phyloP scores from a whole-genome alignment of 2,329 filamentous ascomycete species.

The Alternaria sp. region DNA sequence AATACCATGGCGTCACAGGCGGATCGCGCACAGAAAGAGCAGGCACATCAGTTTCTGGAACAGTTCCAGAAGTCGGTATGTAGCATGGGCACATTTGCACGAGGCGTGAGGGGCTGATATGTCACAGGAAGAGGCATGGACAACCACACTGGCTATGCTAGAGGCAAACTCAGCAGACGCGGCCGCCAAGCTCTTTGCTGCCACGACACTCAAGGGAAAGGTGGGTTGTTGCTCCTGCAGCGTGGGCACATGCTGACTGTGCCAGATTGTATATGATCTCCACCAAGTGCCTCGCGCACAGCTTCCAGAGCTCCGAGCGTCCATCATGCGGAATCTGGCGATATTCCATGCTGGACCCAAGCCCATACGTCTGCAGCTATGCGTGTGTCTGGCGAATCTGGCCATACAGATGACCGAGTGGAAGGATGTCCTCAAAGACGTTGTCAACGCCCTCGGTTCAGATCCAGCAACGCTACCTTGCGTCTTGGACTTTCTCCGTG shows the following conservation, averaged over 20 bases:
- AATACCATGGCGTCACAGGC: slow-evolving; percentile 88
- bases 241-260: slow-evolving; percentile 26
- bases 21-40: slow-evolving; percentile 82
- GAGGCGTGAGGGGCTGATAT: slow-evolving; percentile 37
- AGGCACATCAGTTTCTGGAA: slow-evolving; percentile 90
- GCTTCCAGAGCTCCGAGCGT: slow-evolving; percentile 79
- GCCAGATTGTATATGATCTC: slow-evolving; percentile 94
- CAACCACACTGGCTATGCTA: slow-evolving; percentile 83
- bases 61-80: slow-evolving; percentile 97
- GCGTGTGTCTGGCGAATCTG: slow-evolving; percentile 91
- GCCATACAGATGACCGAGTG: slow-evolving; percentile 96
- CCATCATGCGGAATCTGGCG: slow-evolving; percentile 82
- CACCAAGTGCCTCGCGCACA: slow-evolving; percentile 82
- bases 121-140: slow-evolving; percentile 85
- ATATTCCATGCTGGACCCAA: slow-evolving; percentile 83
- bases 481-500: slow-evolving; percentile 93
- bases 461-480: slow-evolving; percentile 82
- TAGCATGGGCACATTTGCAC: slow-evolving; percentile 33
- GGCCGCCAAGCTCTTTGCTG: slow-evolving; percentile 92
- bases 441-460: slow-evolving; percentile 79
- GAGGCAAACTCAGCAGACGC: slow-evolving; percentile 77
- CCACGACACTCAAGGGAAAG: slow-evolving; percentile 97
- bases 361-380: slow-evolving; percentile 82
- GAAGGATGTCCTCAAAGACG: slow-evolving; percentile 88
- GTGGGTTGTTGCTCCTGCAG: slow-evolving; percentile 60